phyloP scores from a whole-genome alignment of 768 basidiomycete genomes.

The Podaxis sp. region DNA sequence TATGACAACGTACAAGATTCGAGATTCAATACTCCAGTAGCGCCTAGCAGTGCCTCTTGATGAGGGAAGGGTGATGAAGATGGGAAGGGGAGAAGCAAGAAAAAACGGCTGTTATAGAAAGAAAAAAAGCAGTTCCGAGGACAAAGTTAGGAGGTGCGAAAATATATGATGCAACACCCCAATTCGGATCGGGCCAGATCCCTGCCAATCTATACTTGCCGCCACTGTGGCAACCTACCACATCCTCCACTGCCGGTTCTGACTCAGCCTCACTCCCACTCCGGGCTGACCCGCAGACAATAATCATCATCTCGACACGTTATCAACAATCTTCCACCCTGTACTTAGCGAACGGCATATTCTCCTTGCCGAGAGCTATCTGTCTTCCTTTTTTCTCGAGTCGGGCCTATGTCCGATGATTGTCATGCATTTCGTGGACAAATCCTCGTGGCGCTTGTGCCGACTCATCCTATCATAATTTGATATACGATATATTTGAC shows the following conservation, averaged over 20 bases:
- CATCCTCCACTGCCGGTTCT: neutral
- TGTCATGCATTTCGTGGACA: no score
- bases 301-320: neutral
- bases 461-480: no score
- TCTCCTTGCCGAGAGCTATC: no score
- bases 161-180: neutral
- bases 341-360: no score
- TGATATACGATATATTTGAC: no score
- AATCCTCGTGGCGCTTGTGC: no score
- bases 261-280: neutral
- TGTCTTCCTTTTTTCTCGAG: no score
- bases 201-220: neutral
- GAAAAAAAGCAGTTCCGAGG: neutral
- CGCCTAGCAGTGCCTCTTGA: neutral
- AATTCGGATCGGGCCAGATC: neutral
- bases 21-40: neutral
- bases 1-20: neutral
- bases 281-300: neutral
- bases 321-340: neutral
- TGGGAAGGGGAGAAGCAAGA: neutral
- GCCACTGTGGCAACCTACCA: neutral
- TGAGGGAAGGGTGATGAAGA: neutral
- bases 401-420: no score
- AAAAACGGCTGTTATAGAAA: neutral
- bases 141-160: neutral